Conservation (phyloP, 2,329 filamentous ascomycete species). For the Coniochaeta hoffmannii region DNA sequence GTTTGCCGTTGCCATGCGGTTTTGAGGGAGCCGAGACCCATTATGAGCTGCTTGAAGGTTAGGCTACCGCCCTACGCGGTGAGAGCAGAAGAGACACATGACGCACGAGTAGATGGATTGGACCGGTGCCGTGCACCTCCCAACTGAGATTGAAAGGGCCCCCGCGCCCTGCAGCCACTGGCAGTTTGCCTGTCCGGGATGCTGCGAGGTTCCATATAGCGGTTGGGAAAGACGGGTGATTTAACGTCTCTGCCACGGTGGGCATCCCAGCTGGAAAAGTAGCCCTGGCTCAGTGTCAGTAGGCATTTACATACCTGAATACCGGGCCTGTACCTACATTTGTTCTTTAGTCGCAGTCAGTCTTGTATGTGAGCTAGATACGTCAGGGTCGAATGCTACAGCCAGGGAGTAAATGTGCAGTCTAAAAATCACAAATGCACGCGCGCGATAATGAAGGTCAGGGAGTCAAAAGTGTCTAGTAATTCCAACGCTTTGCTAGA, state of each 20-base stretch:
- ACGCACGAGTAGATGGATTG: slow-evolving; percentile 66
- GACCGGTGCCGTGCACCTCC: slow-evolving; percentile 72
- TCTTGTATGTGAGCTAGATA: too few relatives aligned
- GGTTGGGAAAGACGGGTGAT: slow-evolving; percentile 59
- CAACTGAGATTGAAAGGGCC: slow-evolving; percentile 71
- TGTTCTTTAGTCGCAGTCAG: too few relatives aligned
- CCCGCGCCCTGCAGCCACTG: slow-evolving; percentile 62
- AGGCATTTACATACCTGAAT: too few relatives aligned
- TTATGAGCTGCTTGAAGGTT: slow-evolving; percentile 55
- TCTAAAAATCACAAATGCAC: too few relatives aligned
- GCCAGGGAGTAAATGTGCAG: too few relatives aligned
- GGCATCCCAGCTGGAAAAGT: slow-evolving; percentile 15
- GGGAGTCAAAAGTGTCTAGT: too few relatives aligned
- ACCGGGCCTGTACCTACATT: too few relatives aligned
- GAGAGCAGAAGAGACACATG: neutral
- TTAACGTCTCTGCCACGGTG: slow-evolving; percentile 49
- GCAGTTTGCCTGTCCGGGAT: slow-evolving; percentile 48
- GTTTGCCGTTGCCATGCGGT: slow-evolving; percentile 78
- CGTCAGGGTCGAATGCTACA: too few relatives aligned
- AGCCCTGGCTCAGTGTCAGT: neutral
- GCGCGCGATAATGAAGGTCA: too few relatives aligned
- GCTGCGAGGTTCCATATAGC: slow-evolving; percentile 65
- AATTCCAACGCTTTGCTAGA: too few relatives aligned
- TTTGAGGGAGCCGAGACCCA: slow-evolving; percentile 66
- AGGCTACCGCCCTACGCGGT: neutral